Evolutionary conservation across 2,329 filamentous ascomycete species (phyloP), one percentile per base, ranked within the genome.

Genomic region (Fusarium sp.): DNA sequence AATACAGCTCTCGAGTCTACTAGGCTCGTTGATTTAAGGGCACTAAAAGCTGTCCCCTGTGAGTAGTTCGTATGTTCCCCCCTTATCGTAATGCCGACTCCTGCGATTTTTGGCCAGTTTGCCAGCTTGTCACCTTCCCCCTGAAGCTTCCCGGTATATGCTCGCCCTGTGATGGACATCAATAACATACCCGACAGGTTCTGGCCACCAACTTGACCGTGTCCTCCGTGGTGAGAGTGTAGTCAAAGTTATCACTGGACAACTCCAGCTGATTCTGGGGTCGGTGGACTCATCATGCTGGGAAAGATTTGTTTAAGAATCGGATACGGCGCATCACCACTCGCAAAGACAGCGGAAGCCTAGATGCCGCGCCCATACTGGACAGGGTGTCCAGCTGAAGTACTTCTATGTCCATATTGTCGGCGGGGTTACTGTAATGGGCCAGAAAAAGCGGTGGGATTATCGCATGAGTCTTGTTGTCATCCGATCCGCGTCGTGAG

Each of bases 81-180:
- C 31, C 3, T 35, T 40, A 36, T 15, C 17, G 18, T 59, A 27
- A 29, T 31, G 31, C 14, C 5, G 6, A 27, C 20, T 23, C 42
- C 29, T 15, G 25, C 31, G 27, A 48, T 61, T 31, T 36, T 21
- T 14, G 13, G 47, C 45, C n/a, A 61, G 47, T 11, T 48, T 31
- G 13, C 41, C n/a, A 13, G 23, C 7, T 33, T 18, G 11, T 27
- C 6, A 11, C 11, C 20, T 20, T n/a, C 18, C n/a, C 13, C 17
- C 25, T 31, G 29, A 27, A 14, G n/a, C 9, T 13, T 18, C 6
- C 6, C 29, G 35, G 23, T 27, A 29, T 29, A n/a, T 15, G 49
- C 36, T 63, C 33, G 58, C 51, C 31, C 31, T 7, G n/a, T 48
- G 8, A 37, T 20, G 11, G 42, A 21, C 27, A 55, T 25, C 9